phyloP scores from a whole-genome alignment of 495 filamentous ascomycete species.

The Cryomyces antarcticus region DNA sequence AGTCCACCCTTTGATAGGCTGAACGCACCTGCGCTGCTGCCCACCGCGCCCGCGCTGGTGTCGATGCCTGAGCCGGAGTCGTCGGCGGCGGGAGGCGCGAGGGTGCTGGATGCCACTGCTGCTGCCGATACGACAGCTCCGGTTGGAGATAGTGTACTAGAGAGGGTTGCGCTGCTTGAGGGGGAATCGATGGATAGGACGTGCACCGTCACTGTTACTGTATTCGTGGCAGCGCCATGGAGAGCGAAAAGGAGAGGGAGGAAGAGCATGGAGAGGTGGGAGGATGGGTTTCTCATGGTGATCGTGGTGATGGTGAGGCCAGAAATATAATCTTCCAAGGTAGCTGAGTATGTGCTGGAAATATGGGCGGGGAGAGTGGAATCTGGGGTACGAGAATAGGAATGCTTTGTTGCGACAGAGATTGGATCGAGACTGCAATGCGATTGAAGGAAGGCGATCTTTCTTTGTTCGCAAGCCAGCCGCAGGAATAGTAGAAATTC shows the following conservation, averaged over 20 bases:
- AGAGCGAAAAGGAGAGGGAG: not conserved
- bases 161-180: not conserved
- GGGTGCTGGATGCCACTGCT: not conserved
- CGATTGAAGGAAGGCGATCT: too few relatives aligned
- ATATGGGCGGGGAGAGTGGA: too few relatives aligned
- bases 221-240: not conserved
- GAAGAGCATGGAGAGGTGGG: not conserved
- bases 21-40: constrained; percentile 26
- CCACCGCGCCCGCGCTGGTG: constrained; percentile 32
- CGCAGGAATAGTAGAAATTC: too few relatives aligned
- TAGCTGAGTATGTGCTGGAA: too few relatives aligned
- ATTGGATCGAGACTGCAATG: too few relatives aligned
- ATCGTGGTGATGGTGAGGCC: too few relatives aligned
- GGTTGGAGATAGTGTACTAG: not conserved
- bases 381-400: too few relatives aligned
- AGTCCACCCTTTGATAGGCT: constrained; percentile 35
- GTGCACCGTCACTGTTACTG: not conserved
- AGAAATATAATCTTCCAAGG: too few relatives aligned
- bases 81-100: not conserved
- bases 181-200: not conserved
- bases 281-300: not conserved
- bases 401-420: too few relatives aligned
- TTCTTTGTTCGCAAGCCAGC: too few relatives aligned
- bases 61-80: not conserved
- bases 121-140: not conserved